Base-by-base conservation (phyloP, 2,329 filamentous ascomycete species). In the Epichloe scottii region DNA sequence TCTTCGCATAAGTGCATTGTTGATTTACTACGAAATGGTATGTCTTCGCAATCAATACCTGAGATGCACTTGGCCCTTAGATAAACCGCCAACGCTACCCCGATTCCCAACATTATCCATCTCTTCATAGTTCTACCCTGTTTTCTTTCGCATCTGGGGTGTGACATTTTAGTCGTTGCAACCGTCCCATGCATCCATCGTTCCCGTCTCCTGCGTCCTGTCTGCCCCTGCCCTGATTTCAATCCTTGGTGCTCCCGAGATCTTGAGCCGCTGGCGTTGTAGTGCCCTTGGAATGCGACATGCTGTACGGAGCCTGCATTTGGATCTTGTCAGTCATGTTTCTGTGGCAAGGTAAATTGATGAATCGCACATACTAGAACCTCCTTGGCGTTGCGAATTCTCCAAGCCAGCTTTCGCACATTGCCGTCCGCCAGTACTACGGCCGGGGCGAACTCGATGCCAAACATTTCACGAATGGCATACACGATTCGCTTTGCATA, bases 381-480 rank as follows among this genome's bases (percentile, higher is more conserved):
- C 69, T 90, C 88, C 74, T 96, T 96, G 37, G 93, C 93, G 65
- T 95, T 95, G 66, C 86, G 93, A 56, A 98, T 87, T 62, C 93
- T 79, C 90, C 91, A 96, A 5, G 90, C 89, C 56, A 98, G 72
- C 63, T 95, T 95, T 62, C 78, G 81, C 53, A 97, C 87, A 59
- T 84, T 94, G 5, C 93, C 89, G 69, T 98, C 93, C 0, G 90
- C 89, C 49, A 87, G 82, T 34, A 98, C 93, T 1, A 97, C 91
- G 43, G 89, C 88, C 0, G 90, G 85, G 2, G 93, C 88, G 63
- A 98, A 90, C 66, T 98, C 93, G 54, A 98, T 87, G 48, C 90
- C 93, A 65, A 98, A 94, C 89, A 96, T 96, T 65, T 95, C 87
- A 56, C 87, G 85, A 30, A 98, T 88, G 4, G 90, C 93, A 66